Percentiles rank a stretch among this genome's conserved stretches.
Conservation (phyloP, 1,139 yeast genomes). For the Meyerozyma carpophila region DNA sequence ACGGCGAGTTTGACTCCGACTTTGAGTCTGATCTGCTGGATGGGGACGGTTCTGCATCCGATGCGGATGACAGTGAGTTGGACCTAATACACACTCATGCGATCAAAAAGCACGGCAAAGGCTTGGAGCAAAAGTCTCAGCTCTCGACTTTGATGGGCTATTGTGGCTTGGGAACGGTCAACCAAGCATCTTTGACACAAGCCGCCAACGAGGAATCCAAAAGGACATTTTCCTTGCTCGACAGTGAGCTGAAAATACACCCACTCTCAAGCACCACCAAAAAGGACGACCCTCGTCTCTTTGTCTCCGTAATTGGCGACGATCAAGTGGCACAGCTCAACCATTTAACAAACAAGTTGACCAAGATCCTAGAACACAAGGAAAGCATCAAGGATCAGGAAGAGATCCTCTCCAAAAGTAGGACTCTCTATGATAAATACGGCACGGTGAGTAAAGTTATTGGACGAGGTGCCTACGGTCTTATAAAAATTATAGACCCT, state of each 20-base stretch:
- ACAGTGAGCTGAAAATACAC: slow-evolving; percentile 17
- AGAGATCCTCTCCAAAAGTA: slow-evolving; percentile 13
- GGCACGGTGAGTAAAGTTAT: slow-evolving; percentile 77
- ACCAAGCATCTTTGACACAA: slow-evolving; percentile 14
- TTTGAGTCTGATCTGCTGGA: not conserved
- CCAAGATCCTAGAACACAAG: slow-evolving; percentile 16
- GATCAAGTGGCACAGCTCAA: slow-evolving; percentile 49
- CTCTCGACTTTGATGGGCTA: slow-evolving; percentile 29
- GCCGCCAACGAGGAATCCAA: slow-evolving; percentile 31
- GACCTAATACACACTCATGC: slow-evolving; percentile 22
- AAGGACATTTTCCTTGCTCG: slow-evolving; percentile 27
- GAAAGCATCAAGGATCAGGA: slow-evolving; percentile 14
- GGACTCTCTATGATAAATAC: slow-evolving; percentile 50
- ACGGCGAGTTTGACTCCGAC: not conserved
- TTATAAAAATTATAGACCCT: slow-evolving; percentile 66
- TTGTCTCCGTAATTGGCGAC: slow-evolving; percentile 53
- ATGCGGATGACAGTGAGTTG: slow-evolving; percentile 12
- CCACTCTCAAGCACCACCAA: slow-evolving; percentile 18
- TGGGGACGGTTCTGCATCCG: not conserved
- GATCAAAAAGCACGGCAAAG: slow-evolving; percentile 15
- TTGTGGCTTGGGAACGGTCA: slow-evolving; percentile 22
- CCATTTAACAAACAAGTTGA: slow-evolving; percentile 39
- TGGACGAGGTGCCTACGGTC: slow-evolving; percentile 85
- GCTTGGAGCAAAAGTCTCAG: slow-evolving; percentile 11
- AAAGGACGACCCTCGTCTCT: slow-evolving; percentile 11